phyloP scores from a whole-genome alignment of 176 grass and related monocot genomes.

The maize (Zea mays) region DNA sequence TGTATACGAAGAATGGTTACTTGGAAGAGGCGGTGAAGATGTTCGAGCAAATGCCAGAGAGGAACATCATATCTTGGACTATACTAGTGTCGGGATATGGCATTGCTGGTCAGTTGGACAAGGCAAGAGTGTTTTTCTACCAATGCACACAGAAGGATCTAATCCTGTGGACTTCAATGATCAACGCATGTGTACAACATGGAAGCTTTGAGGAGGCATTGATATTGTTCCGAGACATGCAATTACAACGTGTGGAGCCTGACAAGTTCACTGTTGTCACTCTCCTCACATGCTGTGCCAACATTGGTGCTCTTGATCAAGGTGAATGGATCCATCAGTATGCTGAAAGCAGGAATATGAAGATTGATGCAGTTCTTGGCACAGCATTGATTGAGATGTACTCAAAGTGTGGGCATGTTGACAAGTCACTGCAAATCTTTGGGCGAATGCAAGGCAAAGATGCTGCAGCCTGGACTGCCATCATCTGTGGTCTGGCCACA shows the following conservation, averaged over 20 bases:
- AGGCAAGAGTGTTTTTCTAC: slow-evolving; percentile 59
- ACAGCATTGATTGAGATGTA: slow-evolving; percentile 62
- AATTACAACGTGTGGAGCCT: slow-evolving; percentile 48
- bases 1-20: slow-evolving; percentile 59
- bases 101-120: slow-evolving; percentile 41
- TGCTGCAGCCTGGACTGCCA: slow-evolving; percentile 52
- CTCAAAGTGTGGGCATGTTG: slow-evolving; percentile 53
- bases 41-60: slow-evolving; percentile 48
- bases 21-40: slow-evolving; percentile 48
- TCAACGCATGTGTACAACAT: slow-evolving; percentile 58
- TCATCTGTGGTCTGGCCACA: slow-evolving; percentile 60
- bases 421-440: slow-evolving; percentile 58
- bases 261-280: slow-evolving; percentile 63
- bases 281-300: slow-evolving; percentile 60
- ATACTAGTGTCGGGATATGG: slow-evolving; percentile 55
- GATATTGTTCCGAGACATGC: slow-evolving; percentile 66
- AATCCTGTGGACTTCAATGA: slow-evolving; percentile 68
- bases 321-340: slow-evolving; percentile 58
- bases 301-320: slow-evolving; percentile 56
- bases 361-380: slow-evolving; percentile 50
- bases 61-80: slow-evolving; percentile 68
- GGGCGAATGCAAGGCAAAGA: slow-evolving; percentile 40
- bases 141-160: slow-evolving; percentile 57
- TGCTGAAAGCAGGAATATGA: slow-evolving; percentile 42
- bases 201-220: slow-evolving; percentile 58